These are phyloP conservation scores for Nicotiana undulata DNA, from an alignment of 257 asterid species.

Conservation along the genomic window DNA sequence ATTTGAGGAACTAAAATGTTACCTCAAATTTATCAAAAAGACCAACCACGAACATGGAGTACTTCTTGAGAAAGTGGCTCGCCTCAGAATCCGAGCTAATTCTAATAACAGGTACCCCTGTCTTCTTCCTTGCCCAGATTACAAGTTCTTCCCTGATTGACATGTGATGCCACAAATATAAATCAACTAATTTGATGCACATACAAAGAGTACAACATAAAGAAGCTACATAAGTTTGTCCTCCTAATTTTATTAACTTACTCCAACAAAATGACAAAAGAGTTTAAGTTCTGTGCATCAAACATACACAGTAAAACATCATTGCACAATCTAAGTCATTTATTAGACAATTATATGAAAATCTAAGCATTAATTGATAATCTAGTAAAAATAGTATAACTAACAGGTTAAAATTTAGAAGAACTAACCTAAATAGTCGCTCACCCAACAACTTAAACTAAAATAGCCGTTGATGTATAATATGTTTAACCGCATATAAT, in stretches of 20 bases:
- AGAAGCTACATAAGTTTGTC: not conserved
- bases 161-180: not conserved
- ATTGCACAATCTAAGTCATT: too few relatives aligned
- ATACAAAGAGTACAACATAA: not conserved
- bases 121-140: slow-evolving; percentile 89
- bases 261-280: too few relatives aligned
- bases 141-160: slow-evolving; percentile 75
- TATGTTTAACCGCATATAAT: too few relatives aligned
- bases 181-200: slow-evolving; percentile 2
- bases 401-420: too few relatives aligned
- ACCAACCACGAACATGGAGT: slow-evolving; percentile 62
- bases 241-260: not conserved
- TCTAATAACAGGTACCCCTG: slow-evolving; percentile 66
- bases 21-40: slow-evolving; percentile 76
- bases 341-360: too few relatives aligned
- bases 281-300: too few relatives aligned
- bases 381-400: too few relatives aligned
- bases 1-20: not conserved
- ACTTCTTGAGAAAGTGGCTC: slow-evolving; percentile 57
- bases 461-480: too few relatives aligned
- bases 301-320: too few relatives aligned
- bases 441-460: too few relatives aligned
- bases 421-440: too few relatives aligned
- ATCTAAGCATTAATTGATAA: too few relatives aligned
- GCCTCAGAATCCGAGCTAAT: slow-evolving; percentile 56